Base-by-base conservation (phyloP, 768 basidiomycete genomes). In the Chalciporus sphaerocephalus region DNA sequence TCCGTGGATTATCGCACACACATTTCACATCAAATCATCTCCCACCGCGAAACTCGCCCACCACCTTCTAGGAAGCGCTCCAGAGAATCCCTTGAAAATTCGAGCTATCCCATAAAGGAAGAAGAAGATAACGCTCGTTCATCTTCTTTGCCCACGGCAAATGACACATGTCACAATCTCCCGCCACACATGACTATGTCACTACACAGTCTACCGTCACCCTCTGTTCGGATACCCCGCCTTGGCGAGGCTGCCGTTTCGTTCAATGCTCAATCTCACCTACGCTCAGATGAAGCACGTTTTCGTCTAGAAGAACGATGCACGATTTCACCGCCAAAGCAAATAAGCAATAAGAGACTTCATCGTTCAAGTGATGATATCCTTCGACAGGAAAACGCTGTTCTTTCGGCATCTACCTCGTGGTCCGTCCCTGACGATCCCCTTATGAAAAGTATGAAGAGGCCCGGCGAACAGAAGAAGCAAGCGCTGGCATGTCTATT, bases 401-500 rank as follows among this genome's bases (percentile, higher is more conserved):
- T 59, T 47, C 11, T 53, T 27, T 49, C 62, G 5, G 46, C 62
- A 23, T 46, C 53, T 17, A 38, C 62, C 59, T 61, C 66, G 61
- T 67, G 66, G 66, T 2, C 63, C 12, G 56, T 52, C 65, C 59
- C 64, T 55, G 63, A 62, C 51, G 66, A 65, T 54, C 57, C 63
- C 10, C 48, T 45, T 43, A 57, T 59, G 42, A 65, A 65, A 61
- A 55, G 49, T 34, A n/a, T 49, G 23, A 67, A 66, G 64, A 67
- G 61, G 55, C 51, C 57, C 36, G 64, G 66, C 17, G 64, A 65
- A 25, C 65, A 72, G 59, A 69, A 71, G 61, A 73, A 74, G 60
- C 73, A 74, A 44, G 69, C 69, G 44, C 63, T 75, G 44, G 72
- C 71, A 45, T 76, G 74, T 47, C 57, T 70, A 41, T 76, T 76